Conservation (phyloP, 305 asterid genomes). For the Rubia tinctorum region DNA sequence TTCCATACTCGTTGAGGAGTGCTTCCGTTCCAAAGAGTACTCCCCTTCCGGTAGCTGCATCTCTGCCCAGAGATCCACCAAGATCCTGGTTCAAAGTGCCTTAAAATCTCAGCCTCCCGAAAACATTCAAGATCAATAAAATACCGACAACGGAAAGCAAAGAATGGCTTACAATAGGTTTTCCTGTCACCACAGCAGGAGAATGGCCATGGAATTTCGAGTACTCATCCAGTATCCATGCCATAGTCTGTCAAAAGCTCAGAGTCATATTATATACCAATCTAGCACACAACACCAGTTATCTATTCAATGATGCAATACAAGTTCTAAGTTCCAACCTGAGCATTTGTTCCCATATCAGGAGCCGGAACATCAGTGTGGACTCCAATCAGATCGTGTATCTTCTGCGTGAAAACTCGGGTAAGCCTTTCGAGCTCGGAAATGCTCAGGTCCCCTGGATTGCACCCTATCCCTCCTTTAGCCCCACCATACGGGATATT, state of each 20-base stretch:
- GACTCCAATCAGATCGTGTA: conserved; percentile 74
- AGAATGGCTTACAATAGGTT: conserved; percentile 63
- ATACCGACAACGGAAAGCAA: neutral
- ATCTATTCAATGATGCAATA: neutral
- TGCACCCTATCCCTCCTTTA: conserved; percentile 88
- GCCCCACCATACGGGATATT: conserved; percentile 94
- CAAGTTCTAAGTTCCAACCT: conserved; percentile 24
- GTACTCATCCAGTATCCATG: conserved; percentile 94
- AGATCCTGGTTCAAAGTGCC: conserved; percentile 45
- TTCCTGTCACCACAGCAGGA: conserved; percentile 92
- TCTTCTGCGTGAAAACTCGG: conserved; percentile 80
- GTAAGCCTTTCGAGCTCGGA: conserved; percentile 85
- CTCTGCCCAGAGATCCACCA: conserved; percentile 93
- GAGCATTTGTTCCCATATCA: conserved; percentile 91
- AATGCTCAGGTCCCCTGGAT: conserved; percentile 56
- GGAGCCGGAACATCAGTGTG: conserved; percentile 90
- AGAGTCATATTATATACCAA: neutral
- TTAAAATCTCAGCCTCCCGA: neutral
- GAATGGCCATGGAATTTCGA: conserved; percentile 90
- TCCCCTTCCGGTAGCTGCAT: conserved; percentile 94
- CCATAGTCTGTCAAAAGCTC: conserved; percentile 60
- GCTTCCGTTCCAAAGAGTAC: conserved; percentile 78
- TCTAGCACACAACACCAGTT: neutral
- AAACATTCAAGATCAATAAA: neutral
- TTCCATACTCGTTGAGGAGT: conserved; percentile 65